Evolutionary conservation across 2,329 filamentous ascomycete species (phyloP).

Genomic region (Cadophora malorum): DNA sequence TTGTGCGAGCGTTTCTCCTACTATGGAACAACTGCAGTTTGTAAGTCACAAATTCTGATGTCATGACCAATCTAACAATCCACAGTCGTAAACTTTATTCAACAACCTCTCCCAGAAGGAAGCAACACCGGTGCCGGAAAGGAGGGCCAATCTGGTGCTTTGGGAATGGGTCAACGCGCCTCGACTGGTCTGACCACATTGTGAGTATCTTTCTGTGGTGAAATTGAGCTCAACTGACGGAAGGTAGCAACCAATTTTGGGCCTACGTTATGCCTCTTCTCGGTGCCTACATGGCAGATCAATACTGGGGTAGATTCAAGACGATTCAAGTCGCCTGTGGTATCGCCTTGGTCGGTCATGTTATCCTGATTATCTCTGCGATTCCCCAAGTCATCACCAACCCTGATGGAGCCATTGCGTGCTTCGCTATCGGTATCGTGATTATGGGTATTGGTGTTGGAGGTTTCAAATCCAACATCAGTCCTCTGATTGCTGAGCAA

Average conservation of each 20-base stretch:
- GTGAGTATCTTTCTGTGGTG: conserved; percentile 47
- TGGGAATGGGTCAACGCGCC: conserved; percentile 55
- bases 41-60: conserved; percentile 49
- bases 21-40: conserved; percentile 68
- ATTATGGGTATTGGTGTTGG: conserved; percentile 53
- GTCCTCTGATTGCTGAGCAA: conserved; percentile 43
- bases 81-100: conserved; percentile 56
- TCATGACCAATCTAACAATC: neutral
- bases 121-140: conserved; percentile 53
- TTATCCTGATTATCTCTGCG: conserved; percentile 60
- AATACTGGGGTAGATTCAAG: conserved; percentile 66
- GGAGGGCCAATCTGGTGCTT: conserved; percentile 46
- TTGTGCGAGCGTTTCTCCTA: conserved; percentile 69
- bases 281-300: conserved; percentile 62
- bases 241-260: conserved; percentile 45
- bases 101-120: conserved; percentile 51
- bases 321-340: conserved; percentile 59
- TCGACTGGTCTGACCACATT: conserved; percentile 55
- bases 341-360: conserved; percentile 57
- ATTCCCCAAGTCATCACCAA: conserved; percentile 54
- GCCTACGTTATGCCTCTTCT: conserved; percentile 51
- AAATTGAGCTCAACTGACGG: conserved; percentile 1
- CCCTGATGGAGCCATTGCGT: conserved; percentile 51
- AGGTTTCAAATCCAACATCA: conserved; percentile 52
- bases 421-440: conserved; percentile 58